Base-by-base conservation (phyloP, 1,284 basidiomycete species). In the Cutaneotrichosporon cutaneum region DNA sequence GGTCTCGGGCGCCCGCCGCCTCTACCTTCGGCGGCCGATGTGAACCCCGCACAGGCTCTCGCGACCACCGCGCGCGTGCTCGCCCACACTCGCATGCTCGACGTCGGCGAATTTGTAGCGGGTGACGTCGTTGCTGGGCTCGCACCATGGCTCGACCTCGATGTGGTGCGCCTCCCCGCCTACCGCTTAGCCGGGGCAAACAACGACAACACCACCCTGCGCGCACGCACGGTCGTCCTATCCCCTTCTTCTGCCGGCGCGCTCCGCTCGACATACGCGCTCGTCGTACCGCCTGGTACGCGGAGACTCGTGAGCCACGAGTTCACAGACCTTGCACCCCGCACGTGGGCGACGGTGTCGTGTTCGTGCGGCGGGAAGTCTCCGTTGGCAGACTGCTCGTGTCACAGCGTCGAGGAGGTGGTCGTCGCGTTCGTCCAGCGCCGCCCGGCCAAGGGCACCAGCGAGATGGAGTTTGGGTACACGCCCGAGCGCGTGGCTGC, bases 391-490 rank as follows among this genome's bases (percentile, higher is more conserved):
- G 18, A 33, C 13, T 53, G 33, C 32, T 32, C 51, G 4, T 53
- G 51, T 33, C 51, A 21, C 5, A 36, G 26, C 10, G 33, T 53
- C 2, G 1, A 10, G 11, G 52, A 54, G 35, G 35, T 54, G 10
- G 52, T 39, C 30, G 21, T 54, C 13, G 52, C 52, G 16, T 26
- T 54, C 33, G 35, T 54, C 24, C 35, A 39, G 22, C 35, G 35
- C 22, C 8, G 3, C 21, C 52, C 33, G 9, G 22, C 21, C 22
- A 26, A 16, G 18, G 18, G 22, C n/a, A 26, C 52, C 35, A 36
- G 14, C 14, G 35, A 26, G 11, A 33, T 10, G 35, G 52, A 30
- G 14, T 51, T 26, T 16, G 52, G 35, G 2, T 39, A 21, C 22
- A 14, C 35, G 21, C 52, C 35, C 4, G 21, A 39, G 4, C 52